A percentile compares a stretch with the other conserved stretches of the same genome.
Evolutionary conservation across 2,329 filamentous ascomycete genomes (phyloP).

Genomic region (Clarireedia sp.): DNA sequence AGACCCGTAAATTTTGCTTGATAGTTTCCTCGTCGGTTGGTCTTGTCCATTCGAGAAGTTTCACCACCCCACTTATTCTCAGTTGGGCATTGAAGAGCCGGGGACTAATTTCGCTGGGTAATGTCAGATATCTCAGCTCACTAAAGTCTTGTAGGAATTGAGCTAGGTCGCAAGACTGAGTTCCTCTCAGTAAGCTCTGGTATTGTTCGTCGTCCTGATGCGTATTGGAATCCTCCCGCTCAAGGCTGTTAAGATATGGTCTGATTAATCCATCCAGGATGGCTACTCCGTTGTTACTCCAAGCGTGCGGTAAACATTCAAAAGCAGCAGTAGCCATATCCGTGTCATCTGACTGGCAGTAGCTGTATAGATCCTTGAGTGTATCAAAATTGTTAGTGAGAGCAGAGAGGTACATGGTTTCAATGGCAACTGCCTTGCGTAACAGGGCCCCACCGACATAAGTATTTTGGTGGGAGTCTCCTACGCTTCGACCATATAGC

Average conservation of each 20-base stretch:
- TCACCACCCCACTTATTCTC: constrained; percentile 35
- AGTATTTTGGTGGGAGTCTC: background rate
- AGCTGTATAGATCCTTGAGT: constrained; percentile 3
- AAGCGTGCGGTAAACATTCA: constrained; percentile 12
- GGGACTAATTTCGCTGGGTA: constrained; percentile 6
- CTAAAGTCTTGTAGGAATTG: constrained; percentile 2
- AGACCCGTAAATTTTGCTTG: constrained; percentile 29
- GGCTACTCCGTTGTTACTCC: background rate
- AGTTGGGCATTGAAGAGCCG: constrained; percentile 43
- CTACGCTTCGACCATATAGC: no score
- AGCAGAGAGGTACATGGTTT: constrained; percentile 11
- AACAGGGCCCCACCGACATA: constrained; percentile 1
- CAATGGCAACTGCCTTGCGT: constrained; percentile 7
- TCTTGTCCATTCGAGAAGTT: constrained; percentile 5
- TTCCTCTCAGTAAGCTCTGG: background rate
- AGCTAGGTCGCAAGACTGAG: constrained; percentile 3
- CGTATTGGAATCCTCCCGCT: background rate
- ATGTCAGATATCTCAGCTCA: background rate
- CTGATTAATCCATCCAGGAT: background rate
- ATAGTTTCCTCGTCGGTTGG: background rate
- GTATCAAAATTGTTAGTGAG: constrained; percentile 3
- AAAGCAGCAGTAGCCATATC: constrained; percentile 10
- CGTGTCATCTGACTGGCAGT: background rate
- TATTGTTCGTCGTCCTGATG: background rate
- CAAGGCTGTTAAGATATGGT: background rate